Evolutionary conservation across 2,329 filamentous ascomycete genomes (phyloP).

Genomic region (Mollisiaceae sp.): DNA sequence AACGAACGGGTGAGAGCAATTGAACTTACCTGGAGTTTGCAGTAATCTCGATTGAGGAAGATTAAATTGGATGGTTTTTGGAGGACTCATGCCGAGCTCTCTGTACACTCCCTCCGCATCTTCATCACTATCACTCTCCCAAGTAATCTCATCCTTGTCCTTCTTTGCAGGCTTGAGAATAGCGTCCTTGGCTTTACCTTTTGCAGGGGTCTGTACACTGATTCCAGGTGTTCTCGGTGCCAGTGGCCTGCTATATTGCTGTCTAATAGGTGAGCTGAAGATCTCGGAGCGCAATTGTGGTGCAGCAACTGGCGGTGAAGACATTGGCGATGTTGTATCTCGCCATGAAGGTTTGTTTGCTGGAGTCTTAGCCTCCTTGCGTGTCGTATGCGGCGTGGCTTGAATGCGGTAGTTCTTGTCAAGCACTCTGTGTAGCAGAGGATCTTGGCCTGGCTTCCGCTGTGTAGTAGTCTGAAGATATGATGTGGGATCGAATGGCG

Average conservation of each 20-base stretch:
- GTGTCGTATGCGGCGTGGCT: constrained; percentile 78
- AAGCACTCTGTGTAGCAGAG: constrained; percentile 85
- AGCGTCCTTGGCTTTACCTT: constrained; percentile 53
- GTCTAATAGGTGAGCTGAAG: constrained; percentile 75
- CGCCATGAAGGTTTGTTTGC: constrained; percentile 42
- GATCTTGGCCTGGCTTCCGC: constrained; percentile 61
- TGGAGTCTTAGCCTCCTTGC: constrained; percentile 45
- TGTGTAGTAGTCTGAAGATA: constrained; percentile 46
- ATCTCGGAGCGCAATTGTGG: constrained; percentile 85
- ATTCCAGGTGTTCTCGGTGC: constrained; percentile 77
- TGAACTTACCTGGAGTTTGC: constrained; percentile 74
- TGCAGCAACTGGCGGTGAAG: constrained; percentile 77
- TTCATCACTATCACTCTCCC: constrained; percentile 71
- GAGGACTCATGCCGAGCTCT: constrained; percentile 77
- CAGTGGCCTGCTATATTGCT: constrained; percentile 42
- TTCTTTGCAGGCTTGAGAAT: constrained; percentile 45
- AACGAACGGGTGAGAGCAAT: neutral
- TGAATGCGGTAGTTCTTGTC: constrained; percentile 96
- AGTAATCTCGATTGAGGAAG: constrained; percentile 77
- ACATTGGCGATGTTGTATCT: constrained; percentile 51
- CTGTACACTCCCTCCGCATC: constrained; percentile 64
- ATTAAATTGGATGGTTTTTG: constrained; percentile 90
- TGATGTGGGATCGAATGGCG: constrained; percentile 57
- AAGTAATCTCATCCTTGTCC: constrained; percentile 62
- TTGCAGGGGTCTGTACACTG: constrained; percentile 80